Conservation (phyloP, 805 yeast genomes). For the Kregervanrija fluxuum region DNA sequence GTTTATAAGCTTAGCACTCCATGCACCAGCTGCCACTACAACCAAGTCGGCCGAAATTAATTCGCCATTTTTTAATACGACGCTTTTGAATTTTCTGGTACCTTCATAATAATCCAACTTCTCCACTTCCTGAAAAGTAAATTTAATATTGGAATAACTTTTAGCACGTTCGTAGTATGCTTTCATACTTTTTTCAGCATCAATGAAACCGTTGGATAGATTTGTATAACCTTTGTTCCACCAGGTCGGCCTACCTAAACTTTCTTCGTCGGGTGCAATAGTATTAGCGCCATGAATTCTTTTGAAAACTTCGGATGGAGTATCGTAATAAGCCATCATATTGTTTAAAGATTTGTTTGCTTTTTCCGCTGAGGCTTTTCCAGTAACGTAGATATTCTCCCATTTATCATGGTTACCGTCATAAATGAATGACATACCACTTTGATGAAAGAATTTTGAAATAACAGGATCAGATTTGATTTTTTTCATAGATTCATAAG, state of each 20-base stretch:
- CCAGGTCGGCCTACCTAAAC: slow-evolving; percentile 5
- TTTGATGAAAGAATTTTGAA: slow-evolving; percentile 17
- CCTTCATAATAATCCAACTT: slow-evolving; percentile 8
- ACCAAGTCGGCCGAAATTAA: slow-evolving; percentile 11
- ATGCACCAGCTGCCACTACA: slow-evolving; percentile 22
- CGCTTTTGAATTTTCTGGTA: slow-evolving; percentile 12
- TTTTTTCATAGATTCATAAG: slow-evolving; percentile 14
- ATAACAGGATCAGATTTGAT: slow-evolving; percentile 17
- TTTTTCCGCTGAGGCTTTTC: slow-evolving; percentile 12
- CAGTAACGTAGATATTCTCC: slow-evolving; percentile 15
- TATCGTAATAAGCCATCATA: slow-evolving; percentile 6
- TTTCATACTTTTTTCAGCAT: slow-evolving; percentile 17
- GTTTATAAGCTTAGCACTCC: slow-evolving; percentile 21
- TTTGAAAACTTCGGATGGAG: slow-evolving; percentile 3
- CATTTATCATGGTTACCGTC: slow-evolving; percentile 20
- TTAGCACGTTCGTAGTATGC: slow-evolving; percentile 20
- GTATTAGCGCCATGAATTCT: slow-evolving; percentile 7
- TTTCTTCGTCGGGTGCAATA: neutral
- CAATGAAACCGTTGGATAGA: slow-evolving; percentile 19
- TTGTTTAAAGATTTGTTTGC: slow-evolving; percentile 9
- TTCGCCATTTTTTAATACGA: slow-evolving; percentile 11
- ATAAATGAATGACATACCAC: slow-evolving; percentile 20
- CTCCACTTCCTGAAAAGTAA: slow-evolving; percentile 16
- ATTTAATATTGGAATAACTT: slow-evolving; percentile 9
- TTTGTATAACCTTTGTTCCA: slow-evolving; percentile 22